Base-by-base conservation (phyloP, 106 monocot genomes). In the Phalaenopsis equestris region DNA sequence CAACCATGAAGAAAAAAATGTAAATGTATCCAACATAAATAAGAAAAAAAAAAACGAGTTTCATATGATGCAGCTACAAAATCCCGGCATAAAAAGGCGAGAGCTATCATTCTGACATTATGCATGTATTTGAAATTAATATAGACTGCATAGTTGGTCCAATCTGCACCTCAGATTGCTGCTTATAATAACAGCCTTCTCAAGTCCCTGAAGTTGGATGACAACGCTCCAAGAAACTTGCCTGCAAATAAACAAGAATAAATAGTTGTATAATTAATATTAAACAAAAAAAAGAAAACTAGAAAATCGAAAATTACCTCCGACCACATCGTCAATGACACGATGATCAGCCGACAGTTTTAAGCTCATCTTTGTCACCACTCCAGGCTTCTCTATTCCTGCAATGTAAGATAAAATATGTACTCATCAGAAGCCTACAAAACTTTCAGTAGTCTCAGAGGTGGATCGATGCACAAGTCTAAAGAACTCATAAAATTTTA, bases 341-440 rank as follows among this genome's bases (percentile, higher is more conserved):
- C 99, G 94, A 80, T 95, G 85, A 83, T 99, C 99, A 56, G 99
- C 99, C 45, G 99, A 99, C 72, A 99, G 79, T 36, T 81, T 99
- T 47, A 99, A 84, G 75, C 75, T 88, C 99, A 95, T 99, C 85
- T 95, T 99, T 79, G 94, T 94, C 55, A 95, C 88, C 36, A 83
- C 86, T 5, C 78, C 80, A 80, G 95, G 90, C 52, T 84, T 93
- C 80, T 95, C 95, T 70, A 83, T 83, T 82, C 99, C 95, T 99
- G 84, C 42, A 82, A 83, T 41, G 75, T 42, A 49, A 1, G 48
- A 74, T 12, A 3, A 4, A 18, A 57, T 15, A 41, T 43, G n/a
- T 39, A 77, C 24, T 17, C 11, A 16, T 42, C 41, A 77, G 6
- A 46, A 41, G 3, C 18, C 7, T 41, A 30, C 30, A 30, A 30